These are phyloP conservation scores for Lagenaria siceraria DNA, from an alignment of 306 rosid genomes.

Conservation along the genomic window DNA sequence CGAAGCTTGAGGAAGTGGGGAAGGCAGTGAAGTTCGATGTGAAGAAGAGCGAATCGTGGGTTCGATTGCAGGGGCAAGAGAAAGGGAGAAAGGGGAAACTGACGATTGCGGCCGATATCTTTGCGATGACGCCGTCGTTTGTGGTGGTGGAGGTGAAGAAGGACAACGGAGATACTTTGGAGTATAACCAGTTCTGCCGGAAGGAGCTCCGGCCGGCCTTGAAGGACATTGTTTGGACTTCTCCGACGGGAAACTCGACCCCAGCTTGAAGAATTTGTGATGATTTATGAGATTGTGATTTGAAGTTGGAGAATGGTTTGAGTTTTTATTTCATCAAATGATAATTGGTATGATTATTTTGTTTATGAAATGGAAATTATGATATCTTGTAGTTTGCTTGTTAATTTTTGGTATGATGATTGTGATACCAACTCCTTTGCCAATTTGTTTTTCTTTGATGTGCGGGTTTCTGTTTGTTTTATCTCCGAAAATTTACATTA, in stretches of 20 bases:
- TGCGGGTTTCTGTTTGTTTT: no score
- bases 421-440: no score
- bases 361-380: no score
- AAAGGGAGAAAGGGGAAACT: constrained; percentile 51
- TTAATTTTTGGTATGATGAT: no score
- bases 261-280: background rate
- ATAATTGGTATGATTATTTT: no score
- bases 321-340: background rate
- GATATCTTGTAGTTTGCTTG: no score
- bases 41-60: constrained; percentile 38
- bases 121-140: constrained; percentile 46
- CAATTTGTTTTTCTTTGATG: no score
- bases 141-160: constrained; percentile 67
- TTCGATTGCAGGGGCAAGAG: constrained; percentile 42
- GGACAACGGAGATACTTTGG: constrained; percentile 47
- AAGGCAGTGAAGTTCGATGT: constrained; percentile 44
- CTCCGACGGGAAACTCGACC: constrained; percentile 3
- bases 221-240: constrained; percentile 52
- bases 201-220: constrained; percentile 66
- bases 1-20: constrained; percentile 52
- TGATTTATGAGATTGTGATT: background rate
- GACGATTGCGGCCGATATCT: constrained; percentile 45
- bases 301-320: background rate
- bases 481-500: no score
- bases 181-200: constrained; percentile 55